Percentiles rank a stretch among this genome's conserved stretches.
phyloP scores from a whole-genome alignment of 345 rosid genomes.

The Boechera divaricarpa region DNA sequence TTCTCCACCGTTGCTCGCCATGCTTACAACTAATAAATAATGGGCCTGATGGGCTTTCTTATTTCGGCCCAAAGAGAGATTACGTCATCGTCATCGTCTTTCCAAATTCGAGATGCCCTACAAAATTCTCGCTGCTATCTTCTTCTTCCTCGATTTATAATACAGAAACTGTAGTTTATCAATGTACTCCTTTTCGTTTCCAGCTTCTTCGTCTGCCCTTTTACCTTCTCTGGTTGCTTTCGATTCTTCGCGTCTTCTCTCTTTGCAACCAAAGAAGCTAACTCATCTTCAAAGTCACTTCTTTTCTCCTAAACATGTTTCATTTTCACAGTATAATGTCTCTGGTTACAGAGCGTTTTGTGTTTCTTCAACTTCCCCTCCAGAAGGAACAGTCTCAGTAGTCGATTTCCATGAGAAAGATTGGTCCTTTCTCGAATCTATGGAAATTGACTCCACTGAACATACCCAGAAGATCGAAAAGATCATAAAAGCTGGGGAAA shows the following conservation, averaged over 20 bases:
- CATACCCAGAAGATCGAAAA: slow-evolving; percentile 51
- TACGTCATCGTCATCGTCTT: slow-evolving; percentile 21
- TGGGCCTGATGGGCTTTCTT: slow-evolving; percentile 30
- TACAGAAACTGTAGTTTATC: slow-evolving; percentile 33
- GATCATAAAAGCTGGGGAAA: slow-evolving; percentile 65
- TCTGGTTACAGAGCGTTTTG: slow-evolving; percentile 29
- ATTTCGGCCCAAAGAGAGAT: slow-evolving; percentile 18
- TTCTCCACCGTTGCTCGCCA: slow-evolving; percentile 14
- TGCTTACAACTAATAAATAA: not conserved
- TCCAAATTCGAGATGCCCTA: slow-evolving; percentile 27
- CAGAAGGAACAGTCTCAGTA: slow-evolving; percentile 53
- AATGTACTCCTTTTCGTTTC: slow-evolving; percentile 42
- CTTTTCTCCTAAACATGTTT: slow-evolving; percentile 28
- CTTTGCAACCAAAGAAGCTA: slow-evolving; percentile 35
- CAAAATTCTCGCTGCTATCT: slow-evolving; percentile 22
- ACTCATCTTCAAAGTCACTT: slow-evolving; percentile 23
- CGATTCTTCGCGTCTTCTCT: slow-evolving; percentile 29
- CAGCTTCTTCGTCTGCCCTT: slow-evolving; percentile 20
- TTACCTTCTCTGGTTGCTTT: slow-evolving; percentile 26
- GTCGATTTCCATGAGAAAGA: slow-evolving; percentile 77
- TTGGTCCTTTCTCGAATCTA: slow-evolving; percentile 87
- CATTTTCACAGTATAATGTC: slow-evolving; percentile 28
- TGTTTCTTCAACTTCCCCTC: slow-evolving; percentile 46
- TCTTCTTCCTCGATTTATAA: slow-evolving; percentile 26
- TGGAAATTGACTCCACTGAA: slow-evolving; percentile 51